Evolutionary conservation across 2,329 filamentous ascomycete species (phyloP), one percentile per base, ranked within the genome.

Genomic region (Diplodia intermedia): DNA sequence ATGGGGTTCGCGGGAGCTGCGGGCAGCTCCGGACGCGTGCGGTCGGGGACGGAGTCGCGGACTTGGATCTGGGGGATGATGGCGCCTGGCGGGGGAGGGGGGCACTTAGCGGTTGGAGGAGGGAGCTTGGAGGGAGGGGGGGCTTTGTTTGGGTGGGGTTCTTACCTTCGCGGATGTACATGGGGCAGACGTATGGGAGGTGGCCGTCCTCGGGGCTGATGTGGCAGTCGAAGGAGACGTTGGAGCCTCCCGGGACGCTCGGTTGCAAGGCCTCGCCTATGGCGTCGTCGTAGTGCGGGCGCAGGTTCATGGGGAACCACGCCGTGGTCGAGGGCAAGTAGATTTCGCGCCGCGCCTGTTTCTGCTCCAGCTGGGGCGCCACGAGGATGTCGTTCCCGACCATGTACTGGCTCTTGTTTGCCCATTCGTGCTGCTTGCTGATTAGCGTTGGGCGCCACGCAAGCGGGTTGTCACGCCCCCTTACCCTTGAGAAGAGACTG

Each of bases 301-400:
- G 71, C 8, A 80, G 69, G 69, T 80, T 80, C 70, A 77, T 75
- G 0, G 74, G 70, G 56, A 72, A 80, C 79, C 79, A 80, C n/a
- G 70, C 69, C 66, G 75, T 70, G 0, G 76, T 72, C 11, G 74
- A 72, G 0, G 79, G 79, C 0, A 80, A 72, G 43, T 80, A 80
- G 38, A 80, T 63, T 52, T 73, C 72, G 31, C 75, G 72, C 2
- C 71, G 7, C 67, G 61, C 9, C 65, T 20, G 31, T 47, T 18
- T 20, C 2, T 29, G 8, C 20, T 75, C 69, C 36, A 79, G 69
- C 4, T 72, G 69, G 0, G 78, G 78, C 0, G 74, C 75, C 4
- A 79, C 76, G 2, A 80, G 73, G 26, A 80, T 50, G 57, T 79
- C 75, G n/a, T 75, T 73, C 7, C 77, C 66, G 11, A 78, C 71